Evolutionary conservation across 257 asterid genomes (phyloP).

Genomic region (Nicotiana sylvestris): DNA sequence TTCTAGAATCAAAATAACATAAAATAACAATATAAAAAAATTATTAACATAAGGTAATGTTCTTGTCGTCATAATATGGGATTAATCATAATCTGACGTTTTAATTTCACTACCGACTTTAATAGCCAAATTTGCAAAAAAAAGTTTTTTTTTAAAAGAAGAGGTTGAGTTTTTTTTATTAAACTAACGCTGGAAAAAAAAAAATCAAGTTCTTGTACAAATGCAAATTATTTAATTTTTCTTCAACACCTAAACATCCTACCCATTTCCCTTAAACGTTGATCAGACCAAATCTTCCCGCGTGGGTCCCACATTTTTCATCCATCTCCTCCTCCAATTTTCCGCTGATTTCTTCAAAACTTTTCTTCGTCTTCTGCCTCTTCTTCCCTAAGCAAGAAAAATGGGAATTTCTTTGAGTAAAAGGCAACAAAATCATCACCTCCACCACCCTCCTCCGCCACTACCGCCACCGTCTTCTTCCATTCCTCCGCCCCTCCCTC

Average conservation of each 20-base stretch:
- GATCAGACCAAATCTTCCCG: neutral
- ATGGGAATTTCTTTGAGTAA: slow-evolving; percentile 65
- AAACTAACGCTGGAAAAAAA: too few species aligned
- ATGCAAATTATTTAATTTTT: too few species aligned
- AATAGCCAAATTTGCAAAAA: too few species aligned
- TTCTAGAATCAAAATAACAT: neutral
- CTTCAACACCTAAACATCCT: neutral
- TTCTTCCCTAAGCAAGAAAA: neutral
- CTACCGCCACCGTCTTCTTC: slow-evolving; percentile 15
- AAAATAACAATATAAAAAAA: neutral
- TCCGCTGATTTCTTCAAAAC: neutral
- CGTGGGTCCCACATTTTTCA: neutral
- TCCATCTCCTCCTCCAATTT: neutral
- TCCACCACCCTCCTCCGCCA: slow-evolving; percentile 22
- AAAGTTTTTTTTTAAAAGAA: too few species aligned
- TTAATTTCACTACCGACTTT: too few species aligned
- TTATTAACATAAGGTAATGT: neutral
- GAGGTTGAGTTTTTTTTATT: too few species aligned
- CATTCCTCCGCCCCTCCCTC: neutral
- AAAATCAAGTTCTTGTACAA: too few species aligned
- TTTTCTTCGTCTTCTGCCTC: neutral
- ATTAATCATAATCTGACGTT: too few species aligned
- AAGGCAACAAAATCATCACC: slow-evolving; percentile 39
- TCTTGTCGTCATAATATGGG: neutral
- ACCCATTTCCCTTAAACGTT: neutral